These are phyloP conservation scores for Penstemon eatonii DNA, from an alignment of 257 asterid genomes.

Conservation along the genomic window DNA sequence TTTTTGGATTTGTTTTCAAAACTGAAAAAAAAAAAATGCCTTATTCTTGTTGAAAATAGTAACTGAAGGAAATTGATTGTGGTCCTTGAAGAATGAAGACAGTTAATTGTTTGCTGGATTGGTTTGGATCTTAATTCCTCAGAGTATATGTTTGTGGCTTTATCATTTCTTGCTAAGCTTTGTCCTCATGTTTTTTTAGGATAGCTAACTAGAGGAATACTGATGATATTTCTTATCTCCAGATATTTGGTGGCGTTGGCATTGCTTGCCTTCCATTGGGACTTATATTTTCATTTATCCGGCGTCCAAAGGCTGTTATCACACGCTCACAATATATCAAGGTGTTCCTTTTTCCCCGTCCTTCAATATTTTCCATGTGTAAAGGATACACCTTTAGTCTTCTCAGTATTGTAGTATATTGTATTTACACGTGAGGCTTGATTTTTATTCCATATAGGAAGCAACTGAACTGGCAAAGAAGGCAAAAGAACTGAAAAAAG, in stretches of 20 bases:
- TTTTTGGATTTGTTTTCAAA: background rate
- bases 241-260: constrained; percentile 99
- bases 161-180: constrained; percentile 14
- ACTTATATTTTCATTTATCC: constrained; percentile 82
- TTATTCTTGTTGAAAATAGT: background rate
- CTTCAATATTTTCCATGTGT: no score
- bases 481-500: constrained; percentile 86
- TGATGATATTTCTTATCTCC: constrained; percentile 29
- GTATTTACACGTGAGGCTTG: constrained; percentile 24
- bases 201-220: background rate
- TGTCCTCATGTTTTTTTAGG: constrained; percentile 26
- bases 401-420: constrained; percentile 2
- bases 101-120: background rate
- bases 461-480: constrained; percentile 95
- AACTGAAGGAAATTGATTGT: no score
- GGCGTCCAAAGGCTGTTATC: constrained; percentile 99
- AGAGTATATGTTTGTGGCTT: background rate
- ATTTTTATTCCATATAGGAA: constrained; percentile 53
- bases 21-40: background rate
- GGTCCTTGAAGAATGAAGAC: background rate
- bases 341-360: constrained; percentile 43
- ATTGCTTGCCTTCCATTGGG: constrained; percentile 97
- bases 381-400: constrained; percentile 3
- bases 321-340: constrained; percentile 98
- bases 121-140: background rate